phyloP scores from a whole-genome alignment of 2,329 filamentous ascomycete species.

The Epichloe typhina region DNA sequence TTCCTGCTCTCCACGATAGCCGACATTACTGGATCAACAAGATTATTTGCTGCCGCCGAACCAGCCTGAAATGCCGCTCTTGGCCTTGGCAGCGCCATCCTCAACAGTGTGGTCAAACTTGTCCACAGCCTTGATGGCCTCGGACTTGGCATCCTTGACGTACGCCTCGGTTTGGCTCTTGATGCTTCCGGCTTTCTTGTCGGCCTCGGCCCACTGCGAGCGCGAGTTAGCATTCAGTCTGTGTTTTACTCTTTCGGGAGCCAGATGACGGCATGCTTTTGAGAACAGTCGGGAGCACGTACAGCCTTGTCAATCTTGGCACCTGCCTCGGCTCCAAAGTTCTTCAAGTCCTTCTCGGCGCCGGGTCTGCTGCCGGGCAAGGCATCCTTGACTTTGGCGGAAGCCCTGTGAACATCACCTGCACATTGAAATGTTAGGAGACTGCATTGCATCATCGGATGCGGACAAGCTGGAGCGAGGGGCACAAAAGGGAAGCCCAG shows the following conservation, averaged over 20 bases:
- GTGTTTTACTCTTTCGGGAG: too few relatives aligned
- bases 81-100: constrained; percentile 65
- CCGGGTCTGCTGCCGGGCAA: constrained; percentile 49
- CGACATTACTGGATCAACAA: neutral
- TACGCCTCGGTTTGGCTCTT: constrained; percentile 47
- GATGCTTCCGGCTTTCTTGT: constrained; percentile 47
- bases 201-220: constrained; percentile 37
- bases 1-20: neutral
- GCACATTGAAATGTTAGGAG: constrained; percentile 3
- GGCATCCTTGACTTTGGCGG: constrained; percentile 52
- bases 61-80: constrained; percentile 74
- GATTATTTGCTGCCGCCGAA: constrained; percentile 53
- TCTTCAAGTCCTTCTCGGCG: constrained; percentile 49
- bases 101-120: constrained; percentile 74
- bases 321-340: constrained; percentile 34
- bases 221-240: neutral
- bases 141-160: constrained; percentile 49
- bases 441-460: neutral
- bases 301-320: constrained; percentile 58
- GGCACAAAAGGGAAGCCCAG: neutral
- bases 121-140: constrained; percentile 61
- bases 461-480: neutral
- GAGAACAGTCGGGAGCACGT: constrained; percentile 22
- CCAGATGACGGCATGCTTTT: too few relatives aligned
- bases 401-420: constrained; percentile 67